Evolutionary conservation across 257 asterid species (phyloP).

Genomic region (Solanum habrochaites): DNA sequence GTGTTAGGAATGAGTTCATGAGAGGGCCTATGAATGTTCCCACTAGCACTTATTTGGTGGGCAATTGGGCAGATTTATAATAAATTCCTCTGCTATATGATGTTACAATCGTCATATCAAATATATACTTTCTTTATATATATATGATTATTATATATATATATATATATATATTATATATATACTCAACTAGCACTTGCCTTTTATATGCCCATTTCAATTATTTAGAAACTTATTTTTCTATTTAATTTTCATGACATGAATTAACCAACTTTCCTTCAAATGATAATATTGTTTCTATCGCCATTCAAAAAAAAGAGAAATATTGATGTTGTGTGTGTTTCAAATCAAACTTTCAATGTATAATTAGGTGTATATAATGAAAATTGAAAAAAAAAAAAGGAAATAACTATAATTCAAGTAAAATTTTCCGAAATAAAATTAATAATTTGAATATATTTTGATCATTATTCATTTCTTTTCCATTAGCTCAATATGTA

Average conservation of each 20-base stretch:
- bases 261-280: background rate
- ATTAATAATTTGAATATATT: too few relatives aligned
- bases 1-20: background rate
- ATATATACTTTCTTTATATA: background rate
- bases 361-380: too few relatives aligned
- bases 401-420: too few relatives aligned
- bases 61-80: background rate
- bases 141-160: too few relatives aligned
- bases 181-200: background rate
- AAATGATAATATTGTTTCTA: background rate
- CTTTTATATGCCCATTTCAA: background rate
- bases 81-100: background rate
- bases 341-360: too few relatives aligned
- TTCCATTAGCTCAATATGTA: too few relatives aligned
- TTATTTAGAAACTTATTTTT: background rate
- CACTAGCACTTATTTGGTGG: background rate
- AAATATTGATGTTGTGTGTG: too few relatives aligned
- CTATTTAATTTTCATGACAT: background rate
- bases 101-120: background rate
- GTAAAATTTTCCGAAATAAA: too few relatives aligned
- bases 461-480: too few relatives aligned
- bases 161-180: too few relatives aligned
- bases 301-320: background rate
- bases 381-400: too few relatives aligned
- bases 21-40: background rate